Base-by-base conservation (phyloP, 495 filamentous ascomycete genomes). In the Penicillium alfredii region DNA sequence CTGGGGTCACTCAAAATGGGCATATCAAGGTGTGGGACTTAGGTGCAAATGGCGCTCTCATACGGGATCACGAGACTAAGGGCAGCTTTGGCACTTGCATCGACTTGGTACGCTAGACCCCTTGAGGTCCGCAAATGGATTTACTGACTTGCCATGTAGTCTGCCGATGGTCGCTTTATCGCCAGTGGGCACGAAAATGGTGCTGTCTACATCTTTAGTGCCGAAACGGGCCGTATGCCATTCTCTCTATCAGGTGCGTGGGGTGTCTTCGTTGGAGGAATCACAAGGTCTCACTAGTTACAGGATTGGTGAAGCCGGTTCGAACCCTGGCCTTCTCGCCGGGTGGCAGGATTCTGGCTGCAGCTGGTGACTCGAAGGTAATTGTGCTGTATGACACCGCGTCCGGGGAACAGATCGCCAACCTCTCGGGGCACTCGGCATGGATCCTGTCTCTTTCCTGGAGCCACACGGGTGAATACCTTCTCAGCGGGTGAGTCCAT, bases 141-240 rank as follows among this genome's bases (percentile, higher is more conserved):
- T n/a, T n/a, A n/a, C n/a, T n/a, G n/a, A n/a, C n/a, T n/a, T n/a
- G n/a, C 19, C 11, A 6, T 31, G 19, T 38, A 82, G 79, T 82
- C 78, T 33, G 40, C 71, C 18, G 83, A 98, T 60, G 90, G 88
- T 34, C 77, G 74, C 39, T 79, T 90, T 49, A 88, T 89, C 30
- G 92, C 90, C 6, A 89, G 81, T 38, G 92, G 92, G 0, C 93
- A 98, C 60, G 80, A 94, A 58, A 94, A 85, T 56, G 92, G 92
- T 15, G 80, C 77, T n/a, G 76, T 98, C 33, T 95, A 95, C 53
- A 80, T 98, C 23, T 97, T 96, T 68, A 87, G 81, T 60, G 95
- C 94, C 51, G 80, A 86, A 50, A 87, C 85, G 0, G 86, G 84
- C 10, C 80, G 85, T 33, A 76, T 97, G 58, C 69, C 82, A 3